phyloP scores from a whole-genome alignment of 2,329 filamentous ascomycete genomes.

The Magnaporthiopsis rhizophila region DNA sequence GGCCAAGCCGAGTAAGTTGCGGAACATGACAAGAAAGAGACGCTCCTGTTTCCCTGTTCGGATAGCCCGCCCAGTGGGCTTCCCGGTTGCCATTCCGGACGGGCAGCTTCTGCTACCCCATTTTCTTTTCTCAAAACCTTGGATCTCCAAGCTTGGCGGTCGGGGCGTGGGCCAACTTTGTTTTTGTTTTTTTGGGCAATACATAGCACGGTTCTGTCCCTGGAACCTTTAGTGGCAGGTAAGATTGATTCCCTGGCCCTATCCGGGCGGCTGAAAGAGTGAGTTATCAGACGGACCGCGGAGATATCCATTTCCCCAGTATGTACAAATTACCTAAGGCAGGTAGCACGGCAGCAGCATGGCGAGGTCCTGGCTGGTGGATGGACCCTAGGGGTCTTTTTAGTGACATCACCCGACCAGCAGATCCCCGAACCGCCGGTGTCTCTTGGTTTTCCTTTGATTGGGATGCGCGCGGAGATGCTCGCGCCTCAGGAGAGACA shows the following conservation, averaged over 20 bases:
- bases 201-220: too few species aligned
- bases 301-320: too few species aligned
- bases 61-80: not conserved
- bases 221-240: too few species aligned
- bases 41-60: not conserved
- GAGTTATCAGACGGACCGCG: not conserved
- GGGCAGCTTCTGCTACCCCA: not conserved
- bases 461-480: too few species aligned
- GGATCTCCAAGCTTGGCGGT: not conserved
- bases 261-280: not conserved
- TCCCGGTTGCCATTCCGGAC: not conserved
- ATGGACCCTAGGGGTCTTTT: not conserved
- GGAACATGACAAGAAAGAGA: not conserved
- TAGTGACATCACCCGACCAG: not conserved
- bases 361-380: not conserved
- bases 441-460: not conserved
- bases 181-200: too few species aligned
- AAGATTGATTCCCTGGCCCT: not conserved
- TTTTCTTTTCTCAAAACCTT: not conserved
- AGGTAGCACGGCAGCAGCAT: not conserved
- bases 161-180: too few species aligned
- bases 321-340: not conserved
- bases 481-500: too few species aligned
- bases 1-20: not conserved
- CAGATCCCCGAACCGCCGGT: not conserved